These are phyloP conservation scores for Isatis tinctoria DNA, from an alignment of 345 rosid species.

Conservation along the genomic window DNA sequence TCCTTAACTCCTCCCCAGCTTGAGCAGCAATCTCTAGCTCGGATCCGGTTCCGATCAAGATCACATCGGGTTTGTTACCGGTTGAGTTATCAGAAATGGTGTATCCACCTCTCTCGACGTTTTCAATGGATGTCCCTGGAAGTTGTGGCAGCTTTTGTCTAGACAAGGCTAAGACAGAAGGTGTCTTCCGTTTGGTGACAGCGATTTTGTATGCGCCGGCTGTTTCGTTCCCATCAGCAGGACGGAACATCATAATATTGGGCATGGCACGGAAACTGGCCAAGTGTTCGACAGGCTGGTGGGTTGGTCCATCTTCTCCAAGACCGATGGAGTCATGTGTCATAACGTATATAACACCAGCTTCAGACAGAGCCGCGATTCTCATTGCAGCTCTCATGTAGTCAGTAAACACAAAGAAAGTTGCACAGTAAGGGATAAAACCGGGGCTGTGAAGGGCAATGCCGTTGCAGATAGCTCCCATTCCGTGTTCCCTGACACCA, in stretches of 20 bases:
- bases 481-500: constrained; percentile 95
- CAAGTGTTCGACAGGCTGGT: constrained; percentile 92
- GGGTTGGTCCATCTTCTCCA: constrained; percentile 99
- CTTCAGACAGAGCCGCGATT: constrained; percentile 75
- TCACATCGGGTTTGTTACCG: constrained; percentile 84
- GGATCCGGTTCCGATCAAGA: constrained; percentile 91
- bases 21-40: constrained; percentile 74
- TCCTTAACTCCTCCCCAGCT: constrained; percentile 65
- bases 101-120: constrained; percentile 89
- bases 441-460: constrained; percentile 91
- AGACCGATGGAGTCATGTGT: constrained; percentile 99
- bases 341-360: constrained; percentile 98
- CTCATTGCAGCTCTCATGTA: constrained; percentile 99
- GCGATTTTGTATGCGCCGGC: constrained; percentile 95
- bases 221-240: constrained; percentile 97
- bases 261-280: constrained; percentile 99
- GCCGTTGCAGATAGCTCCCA: constrained; percentile 98
- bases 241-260: constrained; percentile 88
- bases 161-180: constrained; percentile 83
- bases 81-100: constrained; percentile 75
- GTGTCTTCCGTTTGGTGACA: constrained; percentile 64
- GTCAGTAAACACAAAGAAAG: constrained; percentile 99
- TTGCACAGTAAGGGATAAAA: constrained; percentile 90
- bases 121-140: constrained; percentile 84
- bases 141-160: constrained; percentile 90